phyloP scores from a whole-genome alignment of 2,329 filamentous ascomycete species.

The Uncinocarpus reesii region DNA sequence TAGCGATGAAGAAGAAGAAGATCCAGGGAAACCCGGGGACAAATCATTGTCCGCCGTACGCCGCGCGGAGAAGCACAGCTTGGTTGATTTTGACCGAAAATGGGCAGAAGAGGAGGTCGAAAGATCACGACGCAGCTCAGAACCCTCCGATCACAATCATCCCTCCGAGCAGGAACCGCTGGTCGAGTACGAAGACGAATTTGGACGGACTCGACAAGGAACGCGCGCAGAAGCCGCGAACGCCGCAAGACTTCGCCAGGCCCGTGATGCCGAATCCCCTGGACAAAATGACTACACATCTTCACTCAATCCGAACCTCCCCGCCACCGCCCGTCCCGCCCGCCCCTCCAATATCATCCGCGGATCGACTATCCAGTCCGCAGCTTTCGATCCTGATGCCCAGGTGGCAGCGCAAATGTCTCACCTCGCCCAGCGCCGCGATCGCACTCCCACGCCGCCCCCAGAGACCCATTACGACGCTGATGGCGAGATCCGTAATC shows the following conservation, averaged over 20 bases:
- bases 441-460: conserved; percentile 70
- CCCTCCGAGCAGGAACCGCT: conserved; percentile 47
- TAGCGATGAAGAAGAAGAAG: conserved; percentile 28
- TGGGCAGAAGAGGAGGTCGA: conserved; percentile 62
- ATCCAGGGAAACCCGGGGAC: not conserved
- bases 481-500: conserved; percentile 67
- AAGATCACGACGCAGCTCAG: conserved; percentile 11
- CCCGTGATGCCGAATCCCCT: conserved; percentile 9
- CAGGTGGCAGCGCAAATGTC: conserved; percentile 59
- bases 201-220: conserved; percentile 67
- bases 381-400: conserved; percentile 71
- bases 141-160: conserved; percentile 27
- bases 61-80: conserved; percentile 34
- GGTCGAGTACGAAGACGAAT: conserved; percentile 87
- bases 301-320: conserved; percentile 20
- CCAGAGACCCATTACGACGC: conserved; percentile 78
- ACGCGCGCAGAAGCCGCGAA: conserved; percentile 59
- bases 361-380: conserved; percentile 72
- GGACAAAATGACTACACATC: conserved; percentile 16
- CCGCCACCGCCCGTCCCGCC: conserved; percentile 35
- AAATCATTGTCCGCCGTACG: conserved; percentile 16
- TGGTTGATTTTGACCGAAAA: conserved; percentile 93
- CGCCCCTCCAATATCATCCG: conserved; percentile 63
- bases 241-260: conserved; percentile 37
- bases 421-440: conserved; percentile 63